Conservation (phyloP, 495 filamentous ascomycete species). For the Tuber microsphaerosporum region DNA sequence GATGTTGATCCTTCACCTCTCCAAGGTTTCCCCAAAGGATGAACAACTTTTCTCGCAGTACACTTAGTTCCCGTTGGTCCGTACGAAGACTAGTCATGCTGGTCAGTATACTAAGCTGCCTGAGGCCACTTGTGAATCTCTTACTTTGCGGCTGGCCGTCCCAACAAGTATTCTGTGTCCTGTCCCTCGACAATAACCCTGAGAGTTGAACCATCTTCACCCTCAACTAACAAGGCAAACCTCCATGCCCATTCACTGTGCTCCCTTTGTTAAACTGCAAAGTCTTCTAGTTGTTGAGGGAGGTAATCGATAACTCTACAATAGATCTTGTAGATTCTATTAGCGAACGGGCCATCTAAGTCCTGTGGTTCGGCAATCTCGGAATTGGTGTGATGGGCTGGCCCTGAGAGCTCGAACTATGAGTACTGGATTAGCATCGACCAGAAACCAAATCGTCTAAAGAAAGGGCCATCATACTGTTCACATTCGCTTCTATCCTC, state of each 20-base stretch:
- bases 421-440: background rate
- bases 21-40: conserved; percentile 81
- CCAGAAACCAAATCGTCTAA: conserved; percentile 1
- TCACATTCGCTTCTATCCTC: conserved; percentile 38
- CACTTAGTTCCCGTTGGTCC: conserved; percentile 45
- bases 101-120: conserved; percentile 13
- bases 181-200: conserved; percentile 60
- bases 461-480: conserved; percentile 29
- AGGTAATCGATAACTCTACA: conserved; percentile 77
- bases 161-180: conserved; percentile 59
- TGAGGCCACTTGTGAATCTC: conserved; percentile 25
- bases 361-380: conserved; percentile 48
- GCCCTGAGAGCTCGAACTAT: conserved; percentile 47
- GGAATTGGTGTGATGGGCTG: conserved; percentile 45
- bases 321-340: conserved; percentile 60
- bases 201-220: conserved; percentile 46
- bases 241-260: conserved; percentile 63
- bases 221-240: conserved; percentile 65
- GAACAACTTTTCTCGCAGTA: conserved; percentile 64
- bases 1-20: conserved; percentile 51
- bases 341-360: conserved; percentile 43
- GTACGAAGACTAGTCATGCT: conserved; percentile 50
- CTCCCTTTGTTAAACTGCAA: conserved; percentile 48
- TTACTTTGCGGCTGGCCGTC: conserved; percentile 62
- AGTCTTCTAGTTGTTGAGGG: conserved; percentile 65